These are phyloP conservation scores for Penicillium dipodomyicola DNA, from an alignment of 495 filamentous ascomycete species.

Conservation along the genomic window DNA sequence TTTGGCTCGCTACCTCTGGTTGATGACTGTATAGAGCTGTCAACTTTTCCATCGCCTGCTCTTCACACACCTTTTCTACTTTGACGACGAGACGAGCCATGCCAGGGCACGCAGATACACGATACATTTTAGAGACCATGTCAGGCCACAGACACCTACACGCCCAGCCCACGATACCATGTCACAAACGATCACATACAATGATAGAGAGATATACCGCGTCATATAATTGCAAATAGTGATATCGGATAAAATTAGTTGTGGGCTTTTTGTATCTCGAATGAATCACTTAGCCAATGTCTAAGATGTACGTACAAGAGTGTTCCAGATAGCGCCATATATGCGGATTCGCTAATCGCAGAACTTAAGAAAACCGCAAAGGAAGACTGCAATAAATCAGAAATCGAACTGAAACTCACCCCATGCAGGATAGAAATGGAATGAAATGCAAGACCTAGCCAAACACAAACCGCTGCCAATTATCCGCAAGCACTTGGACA, in stretches of 20 bases:
- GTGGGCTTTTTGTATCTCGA: neutral
- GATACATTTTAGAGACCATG: constrained; percentile 3
- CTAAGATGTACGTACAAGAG: neutral
- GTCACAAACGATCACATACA: constrained; percentile 24
- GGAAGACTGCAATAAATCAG: neutral
- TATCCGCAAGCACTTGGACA: constrained; percentile 63
- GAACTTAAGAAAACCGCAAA: neutral
- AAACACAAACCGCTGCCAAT: constrained; percentile 81
- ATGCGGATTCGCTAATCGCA: constrained; percentile 4
- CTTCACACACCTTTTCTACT: constrained; percentile 1
- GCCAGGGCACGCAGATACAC: constrained; percentile 19
- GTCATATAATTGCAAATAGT: constrained; percentile 22
- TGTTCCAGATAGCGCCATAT: neutral
- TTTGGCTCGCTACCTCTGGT: neutral
- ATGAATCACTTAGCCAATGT: neutral
- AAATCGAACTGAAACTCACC: neutral
- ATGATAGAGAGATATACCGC: constrained; percentile 27
- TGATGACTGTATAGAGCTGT: neutral
- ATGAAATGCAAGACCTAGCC: constrained; percentile 37
- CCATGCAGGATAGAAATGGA: neutral
- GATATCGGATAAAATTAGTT: constrained; percentile 1
- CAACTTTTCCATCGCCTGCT: neutral
- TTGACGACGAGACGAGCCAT: constrained; percentile 30
- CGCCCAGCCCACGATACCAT: constrained; percentile 25
- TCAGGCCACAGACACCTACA: constrained; percentile 6